Evolutionary conservation across 192 early-diverging fungal genomes (phyloP), one percentile per base, ranked within the genome.

Genomic region (Backusella mclennaniae): DNA sequence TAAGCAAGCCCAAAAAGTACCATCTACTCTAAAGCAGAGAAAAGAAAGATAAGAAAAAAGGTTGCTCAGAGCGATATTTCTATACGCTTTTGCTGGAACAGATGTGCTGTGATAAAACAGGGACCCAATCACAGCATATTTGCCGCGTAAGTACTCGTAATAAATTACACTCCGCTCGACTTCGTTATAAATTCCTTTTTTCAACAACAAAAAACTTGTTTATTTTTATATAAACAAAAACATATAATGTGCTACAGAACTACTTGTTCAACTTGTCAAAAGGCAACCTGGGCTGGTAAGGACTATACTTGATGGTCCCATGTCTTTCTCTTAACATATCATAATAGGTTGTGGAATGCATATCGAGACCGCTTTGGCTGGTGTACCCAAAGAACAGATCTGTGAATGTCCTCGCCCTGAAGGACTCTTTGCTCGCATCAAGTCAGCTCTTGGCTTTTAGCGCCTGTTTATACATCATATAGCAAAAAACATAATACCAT

Each of bases 271-370:
- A 49, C 17, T 14, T 71, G 70, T 46, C 35, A 71, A 14, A 71
- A 71, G 7, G 23, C 11, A 46, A 71, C 70, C 39, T 71, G 70
- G 70, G n/a, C 39, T 44, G 70, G 70, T 71, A 71, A 71, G 42
- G 8, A 21, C 6, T 71, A 17, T 31, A 39, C 26, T 0, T 31
- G 14, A 23, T 29, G 14, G 1, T 31, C 3, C 6, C 26, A 33
- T 26, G 3, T 44, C 1, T 44, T 19, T 44, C 5, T 15, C 4
- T 44, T 14, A 29, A 29, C 4, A 14, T 44, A 41, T 41, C 36
- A 26, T 29, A 1, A 26, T 42, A 38, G 70, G 70, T 17, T 71
- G 70, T 31, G 70, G 70, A 19, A 41, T 29, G 42, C 70, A 71
- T 71, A 7, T 71, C 19, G 70, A 49, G 19, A 7, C 41, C 7